Conservation (phyloP, 192 early-diverging fungal genomes). For the Podila epigama region DNA sequence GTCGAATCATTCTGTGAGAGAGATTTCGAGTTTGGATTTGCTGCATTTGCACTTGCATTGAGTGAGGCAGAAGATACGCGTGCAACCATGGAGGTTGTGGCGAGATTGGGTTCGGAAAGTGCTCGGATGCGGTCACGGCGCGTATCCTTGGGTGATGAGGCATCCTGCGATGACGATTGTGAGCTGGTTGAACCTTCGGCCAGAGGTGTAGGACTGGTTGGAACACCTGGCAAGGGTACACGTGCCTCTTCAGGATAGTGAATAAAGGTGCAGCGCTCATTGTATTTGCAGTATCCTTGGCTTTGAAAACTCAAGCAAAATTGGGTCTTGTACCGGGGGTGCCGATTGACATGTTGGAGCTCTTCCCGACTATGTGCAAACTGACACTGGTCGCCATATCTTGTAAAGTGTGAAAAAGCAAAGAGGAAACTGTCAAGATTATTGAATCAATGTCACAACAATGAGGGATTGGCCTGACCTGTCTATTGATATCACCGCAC, state of each 20-base stretch:
- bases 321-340: slow-evolving; percentile 96
- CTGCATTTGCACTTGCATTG: too few species aligned
- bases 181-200: neutral
- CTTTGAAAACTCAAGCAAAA: slow-evolving; percentile 91
- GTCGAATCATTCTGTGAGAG: too few species aligned
- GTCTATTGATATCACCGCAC: neutral
- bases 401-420: slow-evolving; percentile 26
- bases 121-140: neutral
- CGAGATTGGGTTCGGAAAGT: neutral
- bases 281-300: slow-evolving; percentile 91
- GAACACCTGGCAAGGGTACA: neutral
- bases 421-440: neutral
- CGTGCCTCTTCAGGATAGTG: slow-evolving; percentile 70
- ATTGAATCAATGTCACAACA: neutral
- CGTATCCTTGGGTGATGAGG: neutral
- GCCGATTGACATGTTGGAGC: slow-evolving; percentile 80
- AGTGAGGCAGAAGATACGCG: neutral
- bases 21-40: too few species aligned
- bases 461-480: neutral
- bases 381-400: slow-evolving; percentile 92
- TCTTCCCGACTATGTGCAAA: slow-evolving; percentile 90
- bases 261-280: slow-evolving; percentile 94
- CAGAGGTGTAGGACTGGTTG: neutral
- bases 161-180: neutral
- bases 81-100: neutral